Evolutionary conservation across 2,329 filamentous ascomycete species (phyloP).

Genomic region (Colletotrichum tropicale): DNA sequence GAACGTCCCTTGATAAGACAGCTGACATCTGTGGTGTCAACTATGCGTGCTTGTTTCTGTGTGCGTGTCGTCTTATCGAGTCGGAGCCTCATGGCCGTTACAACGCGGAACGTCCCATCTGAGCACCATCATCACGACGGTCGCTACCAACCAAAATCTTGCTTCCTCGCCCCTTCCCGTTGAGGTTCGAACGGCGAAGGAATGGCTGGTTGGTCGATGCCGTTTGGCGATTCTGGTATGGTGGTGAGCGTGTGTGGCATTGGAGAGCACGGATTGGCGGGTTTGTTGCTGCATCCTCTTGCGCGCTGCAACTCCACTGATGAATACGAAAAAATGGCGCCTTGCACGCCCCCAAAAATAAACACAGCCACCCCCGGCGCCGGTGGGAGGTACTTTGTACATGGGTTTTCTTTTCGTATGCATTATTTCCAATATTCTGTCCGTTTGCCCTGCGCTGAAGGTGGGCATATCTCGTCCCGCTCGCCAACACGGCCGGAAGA

Average conservation of each 20-base stretch:
- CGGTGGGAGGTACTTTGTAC: not conserved
- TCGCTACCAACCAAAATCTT: not conserved
- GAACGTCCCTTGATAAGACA: not conserved
- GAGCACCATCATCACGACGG: not conserved
- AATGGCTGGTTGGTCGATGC: not conserved
- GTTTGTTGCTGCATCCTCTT: not conserved
- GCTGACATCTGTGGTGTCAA: not conserved
- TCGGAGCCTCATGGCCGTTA: not conserved
- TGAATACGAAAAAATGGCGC: conserved; percentile 21
- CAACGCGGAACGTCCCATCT: not conserved
- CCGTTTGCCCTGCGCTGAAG: not conserved
- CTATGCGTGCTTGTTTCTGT: not conserved
- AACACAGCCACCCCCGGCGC: not conserved
- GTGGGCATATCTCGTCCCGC: not conserved
- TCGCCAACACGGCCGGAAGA: not conserved
- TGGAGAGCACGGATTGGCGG: not conserved
- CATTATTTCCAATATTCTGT: not conserved
- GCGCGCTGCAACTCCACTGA: conserved; percentile 1
- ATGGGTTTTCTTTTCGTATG: not conserved
- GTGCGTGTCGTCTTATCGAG: not conserved
- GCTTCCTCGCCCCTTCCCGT: not conserved
- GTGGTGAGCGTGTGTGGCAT: not conserved
- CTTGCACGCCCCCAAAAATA: not conserved
- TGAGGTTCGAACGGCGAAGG: not conserved
- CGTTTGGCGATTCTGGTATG: not conserved